Conservation (phyloP, 192 early-diverging fungal genomes). For the Cetraspora pellucida region DNA sequence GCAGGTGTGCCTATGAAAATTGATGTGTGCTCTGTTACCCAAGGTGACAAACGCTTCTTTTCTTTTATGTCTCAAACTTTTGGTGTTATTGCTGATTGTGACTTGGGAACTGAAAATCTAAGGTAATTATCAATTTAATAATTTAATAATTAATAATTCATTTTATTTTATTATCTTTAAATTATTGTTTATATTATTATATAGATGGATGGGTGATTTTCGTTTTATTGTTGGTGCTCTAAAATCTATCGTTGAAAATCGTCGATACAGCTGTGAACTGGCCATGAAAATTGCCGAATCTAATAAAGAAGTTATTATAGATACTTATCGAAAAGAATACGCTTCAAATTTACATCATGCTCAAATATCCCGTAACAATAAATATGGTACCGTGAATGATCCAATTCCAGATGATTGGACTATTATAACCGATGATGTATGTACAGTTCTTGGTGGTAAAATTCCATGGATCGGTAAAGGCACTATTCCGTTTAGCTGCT, state of each 20-base stretch:
- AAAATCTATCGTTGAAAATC: conserved; percentile 45
- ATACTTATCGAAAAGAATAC: conserved; percentile 37
- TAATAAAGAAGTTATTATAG: conserved; percentile 42
- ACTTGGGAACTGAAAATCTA: conserved; percentile 57
- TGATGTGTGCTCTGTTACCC: conserved; percentile 60
- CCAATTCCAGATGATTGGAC: conserved; percentile 51
- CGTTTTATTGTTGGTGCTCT: conserved; percentile 48
- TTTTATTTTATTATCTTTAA: background rate
- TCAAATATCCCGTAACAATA: conserved; percentile 36
- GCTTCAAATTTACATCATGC: background rate
- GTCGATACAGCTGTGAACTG: conserved; percentile 45
- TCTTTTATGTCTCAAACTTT: conserved; percentile 60
- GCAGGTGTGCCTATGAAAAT: conserved; percentile 52
- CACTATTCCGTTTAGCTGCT: conserved; percentile 49
- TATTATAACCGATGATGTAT: conserved; percentile 45
- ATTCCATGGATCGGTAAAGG: conserved; percentile 52
- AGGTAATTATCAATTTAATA: conserved; percentile 30
- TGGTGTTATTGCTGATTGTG: conserved; percentile 59
- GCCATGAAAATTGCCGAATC: conserved; percentile 50
- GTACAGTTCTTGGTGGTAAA: conserved; percentile 51
- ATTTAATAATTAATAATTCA: background rate
- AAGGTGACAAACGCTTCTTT: conserved; percentile 48
- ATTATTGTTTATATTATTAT: background rate
- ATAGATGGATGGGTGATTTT: conserved; percentile 59
- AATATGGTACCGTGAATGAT: conserved; percentile 40